Conservation (phyloP, 768 basidiomycete species). For the Calocybe gangraenosa region DNA sequence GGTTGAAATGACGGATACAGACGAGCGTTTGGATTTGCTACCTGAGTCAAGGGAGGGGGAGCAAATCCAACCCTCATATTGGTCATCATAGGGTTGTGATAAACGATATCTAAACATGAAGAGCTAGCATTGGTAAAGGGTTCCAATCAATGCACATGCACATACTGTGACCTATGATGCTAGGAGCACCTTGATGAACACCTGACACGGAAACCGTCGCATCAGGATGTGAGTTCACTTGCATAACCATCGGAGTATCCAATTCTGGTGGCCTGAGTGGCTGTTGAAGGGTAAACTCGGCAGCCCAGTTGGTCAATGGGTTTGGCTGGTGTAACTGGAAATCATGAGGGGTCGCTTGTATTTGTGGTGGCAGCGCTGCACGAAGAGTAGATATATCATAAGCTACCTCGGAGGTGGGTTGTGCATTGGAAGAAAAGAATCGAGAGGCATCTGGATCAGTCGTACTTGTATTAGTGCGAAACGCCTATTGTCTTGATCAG, state of each 20-base stretch:
- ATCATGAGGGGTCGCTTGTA: constrained; percentile 16
- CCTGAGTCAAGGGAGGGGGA: constrained; percentile 5
- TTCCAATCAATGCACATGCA: too few relatives aligned
- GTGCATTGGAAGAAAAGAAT: constrained; percentile 53
- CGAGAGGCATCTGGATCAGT: constrained; percentile 63
- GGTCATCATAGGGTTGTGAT: background rate
- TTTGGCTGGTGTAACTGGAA: constrained; percentile 21
- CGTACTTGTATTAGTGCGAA: constrained; percentile 49
- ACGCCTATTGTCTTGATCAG: constrained; percentile 35
- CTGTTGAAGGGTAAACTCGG: constrained; percentile 51
- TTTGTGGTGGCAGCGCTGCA: constrained; percentile 37
- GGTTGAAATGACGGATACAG: background rate
- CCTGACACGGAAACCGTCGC: background rate
- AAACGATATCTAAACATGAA: too few relatives aligned
- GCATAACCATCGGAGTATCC: constrained; percentile 1
- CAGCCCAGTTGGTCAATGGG: constrained; percentile 49
- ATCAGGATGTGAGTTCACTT: constrained; percentile 1
- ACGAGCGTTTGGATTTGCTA: constrained; percentile 19
- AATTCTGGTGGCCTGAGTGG: constrained; percentile 12
- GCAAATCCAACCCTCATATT: background rate
- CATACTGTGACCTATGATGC: too few relatives aligned
- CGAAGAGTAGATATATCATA: constrained; percentile 63
- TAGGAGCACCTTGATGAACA: too few relatives aligned
- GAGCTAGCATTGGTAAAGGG: too few relatives aligned
- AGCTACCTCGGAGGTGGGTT: constrained; percentile 31